phyloP scores from a whole-genome alignment of 2,329 filamentous ascomycete genomes.

The Alternaria burnsii region DNA sequence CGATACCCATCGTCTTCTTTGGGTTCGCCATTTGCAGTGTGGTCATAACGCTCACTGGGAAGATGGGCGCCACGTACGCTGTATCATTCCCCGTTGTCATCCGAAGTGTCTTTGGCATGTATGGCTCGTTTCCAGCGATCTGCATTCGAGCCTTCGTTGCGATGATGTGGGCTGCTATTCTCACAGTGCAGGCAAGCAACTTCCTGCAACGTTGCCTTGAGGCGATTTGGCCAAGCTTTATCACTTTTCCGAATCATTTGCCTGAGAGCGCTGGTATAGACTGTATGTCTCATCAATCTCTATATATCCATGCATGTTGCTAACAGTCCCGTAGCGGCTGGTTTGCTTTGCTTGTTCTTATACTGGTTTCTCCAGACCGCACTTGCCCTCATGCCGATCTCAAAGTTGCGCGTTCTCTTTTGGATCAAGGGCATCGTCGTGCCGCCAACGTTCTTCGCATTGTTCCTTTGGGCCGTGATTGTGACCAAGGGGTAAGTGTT shows the following conservation, averaged over 20 bases:
- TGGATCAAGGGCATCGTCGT: slow-evolving; percentile 56
- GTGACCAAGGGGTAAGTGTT: slow-evolving; percentile 49
- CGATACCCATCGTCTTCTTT: slow-evolving; percentile 59
- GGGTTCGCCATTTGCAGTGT: slow-evolving; percentile 59
- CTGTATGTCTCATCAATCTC: slow-evolving; percentile 19
- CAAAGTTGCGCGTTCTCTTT: slow-evolving; percentile 56
- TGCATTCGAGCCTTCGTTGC: slow-evolving; percentile 56
- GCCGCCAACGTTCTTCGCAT: slow-evolving; percentile 54
- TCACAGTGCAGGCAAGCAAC: slow-evolving; percentile 57
- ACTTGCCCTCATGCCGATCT: slow-evolving; percentile 55
- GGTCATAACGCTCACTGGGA: slow-evolving; percentile 59
- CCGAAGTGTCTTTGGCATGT: slow-evolving; percentile 57
- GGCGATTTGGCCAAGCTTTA: slow-evolving; percentile 53
- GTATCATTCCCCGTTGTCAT: slow-evolving; percentile 55
- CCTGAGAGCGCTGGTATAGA: slow-evolving; percentile 40
- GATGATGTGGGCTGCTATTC: slow-evolving; percentile 59
- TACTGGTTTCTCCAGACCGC: slow-evolving; percentile 61
- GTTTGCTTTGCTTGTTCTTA: slow-evolving; percentile 61
- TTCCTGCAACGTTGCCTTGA: slow-evolving; percentile 56
- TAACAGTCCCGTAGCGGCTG: slow-evolving; percentile 48
- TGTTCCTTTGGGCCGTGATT: slow-evolving; percentile 57
- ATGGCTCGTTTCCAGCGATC: slow-evolving; percentile 56
- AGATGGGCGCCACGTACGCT: slow-evolving; percentile 52
- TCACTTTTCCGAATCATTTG: slow-evolving; percentile 51
- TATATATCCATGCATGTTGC: not conserved